A percentile compares a stretch with the other conserved stretches of the same genome.
phyloP scores from a whole-genome alignment of 2,329 filamentous ascomycete genomes.

The Penicillium sp. region DNA sequence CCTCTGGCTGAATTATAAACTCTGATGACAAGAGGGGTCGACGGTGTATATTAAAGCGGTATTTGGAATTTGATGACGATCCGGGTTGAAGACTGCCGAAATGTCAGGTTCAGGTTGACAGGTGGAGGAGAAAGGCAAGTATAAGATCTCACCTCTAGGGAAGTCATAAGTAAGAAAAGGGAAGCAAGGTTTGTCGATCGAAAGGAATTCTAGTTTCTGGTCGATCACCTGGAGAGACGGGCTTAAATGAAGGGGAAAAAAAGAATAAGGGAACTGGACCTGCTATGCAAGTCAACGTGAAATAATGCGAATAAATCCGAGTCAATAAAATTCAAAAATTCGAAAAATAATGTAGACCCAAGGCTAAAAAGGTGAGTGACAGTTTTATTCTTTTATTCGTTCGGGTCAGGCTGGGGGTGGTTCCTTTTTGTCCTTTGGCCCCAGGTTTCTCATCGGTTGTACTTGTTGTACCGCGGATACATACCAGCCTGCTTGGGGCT shows the following conservation, averaged over 20 bases:
- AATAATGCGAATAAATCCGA: constrained; percentile 6
- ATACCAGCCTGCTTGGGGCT: constrained; percentile 20
- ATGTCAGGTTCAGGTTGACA: not conserved
- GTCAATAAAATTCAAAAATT: constrained; percentile 7
- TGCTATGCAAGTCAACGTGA: not conserved
- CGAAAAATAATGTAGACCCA: constrained; percentile 11
- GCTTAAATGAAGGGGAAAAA: constrained; percentile 23
- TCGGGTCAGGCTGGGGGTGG: constrained; percentile 20
- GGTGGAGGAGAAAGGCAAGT: not conserved
- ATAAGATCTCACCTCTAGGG: constrained; percentile 5
- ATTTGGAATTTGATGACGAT: not conserved
- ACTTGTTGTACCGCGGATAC: constrained; percentile 30
- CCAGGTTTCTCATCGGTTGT: constrained; percentile 16
- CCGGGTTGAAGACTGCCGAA: not conserved
- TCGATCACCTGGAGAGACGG: constrained; percentile 26
- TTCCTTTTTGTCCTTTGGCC: constrained; percentile 25
- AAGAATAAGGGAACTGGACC: not conserved
- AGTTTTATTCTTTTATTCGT: constrained; percentile 15
- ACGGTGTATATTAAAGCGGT: not conserved
- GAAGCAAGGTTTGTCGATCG: constrained; percentile 26
- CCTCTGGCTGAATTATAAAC: not conserved
- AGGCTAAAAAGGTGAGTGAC: constrained; percentile 12
- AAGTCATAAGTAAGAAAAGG: not conserved
- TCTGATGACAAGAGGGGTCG: not conserved
- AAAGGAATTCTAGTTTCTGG: constrained; percentile 11